phyloP scores from a whole-genome alignment of 768 basidiomycete species.

The Lyophyllum semitale region DNA sequence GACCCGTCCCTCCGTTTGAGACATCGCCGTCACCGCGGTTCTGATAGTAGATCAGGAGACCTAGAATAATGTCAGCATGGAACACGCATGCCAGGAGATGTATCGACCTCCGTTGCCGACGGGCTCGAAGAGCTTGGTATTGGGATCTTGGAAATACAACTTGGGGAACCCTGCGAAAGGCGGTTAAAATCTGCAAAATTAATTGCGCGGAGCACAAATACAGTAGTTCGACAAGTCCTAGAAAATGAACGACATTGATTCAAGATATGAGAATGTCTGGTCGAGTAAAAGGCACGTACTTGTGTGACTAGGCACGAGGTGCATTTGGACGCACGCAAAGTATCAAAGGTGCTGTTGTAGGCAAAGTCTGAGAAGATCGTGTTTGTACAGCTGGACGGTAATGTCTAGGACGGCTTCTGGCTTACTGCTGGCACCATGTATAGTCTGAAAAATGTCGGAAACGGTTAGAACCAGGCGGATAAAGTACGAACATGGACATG shows the following conservation, averaged over 20 bases:
- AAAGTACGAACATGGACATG: constrained; percentile 39
- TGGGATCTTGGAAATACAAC: constrained; percentile 42
- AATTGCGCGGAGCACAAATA: constrained; percentile 11
- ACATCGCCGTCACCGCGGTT: constrained; percentile 40
- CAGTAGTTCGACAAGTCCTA: constrained; percentile 45
- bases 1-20: constrained; percentile 38
- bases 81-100: not conserved
- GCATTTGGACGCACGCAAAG: constrained; percentile 35
- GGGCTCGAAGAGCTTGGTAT: constrained; percentile 34
- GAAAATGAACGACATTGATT: not conserved
- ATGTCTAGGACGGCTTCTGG: not conserved
- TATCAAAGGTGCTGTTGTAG: constrained; percentile 33
- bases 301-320: constrained; percentile 38
- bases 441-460: constrained; percentile 24
- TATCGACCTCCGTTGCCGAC: constrained; percentile 37
- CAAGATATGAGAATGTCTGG: not conserved
- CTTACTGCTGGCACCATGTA: constrained; percentile 42
- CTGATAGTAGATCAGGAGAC: constrained; percentile 43
- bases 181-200: not conserved
- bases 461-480: not conserved
- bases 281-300: constrained; percentile 13
- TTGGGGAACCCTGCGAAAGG: constrained; percentile 38
- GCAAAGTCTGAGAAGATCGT: constrained; percentile 29
- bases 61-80: constrained; percentile 14
- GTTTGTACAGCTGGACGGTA: not conserved